Percentiles rank a stretch among this genome's conserved stretches.
phyloP scores from a whole-genome alignment of 169 alveolate species.

The Plasmodium inui region DNA sequence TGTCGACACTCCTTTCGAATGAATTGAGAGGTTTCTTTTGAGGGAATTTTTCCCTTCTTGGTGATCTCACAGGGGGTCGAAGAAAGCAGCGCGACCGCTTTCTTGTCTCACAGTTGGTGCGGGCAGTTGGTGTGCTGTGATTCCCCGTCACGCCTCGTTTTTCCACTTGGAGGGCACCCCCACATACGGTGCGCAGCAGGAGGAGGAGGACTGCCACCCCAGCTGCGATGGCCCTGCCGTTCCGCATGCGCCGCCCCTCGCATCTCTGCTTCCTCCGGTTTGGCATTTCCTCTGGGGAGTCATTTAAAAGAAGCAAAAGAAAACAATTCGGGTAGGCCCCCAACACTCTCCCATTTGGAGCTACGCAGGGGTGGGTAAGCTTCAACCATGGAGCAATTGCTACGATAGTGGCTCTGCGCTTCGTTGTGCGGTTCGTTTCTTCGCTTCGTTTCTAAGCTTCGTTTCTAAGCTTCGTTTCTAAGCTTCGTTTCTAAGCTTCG shows the following conservation, averaged over 20 bases:
- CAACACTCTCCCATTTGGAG: not conserved
- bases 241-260: not conserved
- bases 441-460: too few species aligned
- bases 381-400: not conserved
- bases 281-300: not conserved
- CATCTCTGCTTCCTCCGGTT: not conserved
- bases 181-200: not conserved
- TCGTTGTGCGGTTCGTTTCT: too few species aligned
- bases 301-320: not conserved
- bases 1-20: constrained; percentile 66
- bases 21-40: not conserved
- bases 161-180: not conserved
- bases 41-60: not conserved
- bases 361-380: not conserved
- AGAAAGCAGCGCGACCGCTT: not conserved
- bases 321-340: not conserved
- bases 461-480: too few species aligned
- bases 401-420: too few species aligned
- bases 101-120: not conserved
- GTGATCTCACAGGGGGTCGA: not conserved
- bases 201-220: not conserved
- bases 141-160: not conserved
- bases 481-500: too few species aligned
- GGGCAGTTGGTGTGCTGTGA: not conserved
- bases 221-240: not conserved